phyloP scores from a whole-genome alignment of 1,284 basidiomycete genomes.

The Ceratobasidium papillatum region DNA sequence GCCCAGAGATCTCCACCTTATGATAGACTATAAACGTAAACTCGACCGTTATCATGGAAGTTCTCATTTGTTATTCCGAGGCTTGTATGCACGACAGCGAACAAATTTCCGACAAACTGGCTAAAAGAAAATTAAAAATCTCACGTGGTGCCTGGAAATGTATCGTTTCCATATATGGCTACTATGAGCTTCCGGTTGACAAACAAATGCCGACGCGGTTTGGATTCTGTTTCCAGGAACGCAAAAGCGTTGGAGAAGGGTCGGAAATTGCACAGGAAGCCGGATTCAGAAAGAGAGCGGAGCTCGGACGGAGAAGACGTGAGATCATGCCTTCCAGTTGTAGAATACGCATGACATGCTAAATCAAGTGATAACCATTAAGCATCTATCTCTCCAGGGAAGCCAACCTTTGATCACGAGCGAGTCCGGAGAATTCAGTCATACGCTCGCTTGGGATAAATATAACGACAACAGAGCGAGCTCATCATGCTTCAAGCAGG shows the following conservation, averaged over 20 bases:
- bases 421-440: background rate
- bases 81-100: background rate
- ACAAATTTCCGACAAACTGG: background rate
- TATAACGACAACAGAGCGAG: background rate
- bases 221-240: background rate
- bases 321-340: background rate
- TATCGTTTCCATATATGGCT: slow-evolving; percentile 1
- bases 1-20: background rate
- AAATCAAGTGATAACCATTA: background rate
- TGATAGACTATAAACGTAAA: background rate
- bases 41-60: background rate
- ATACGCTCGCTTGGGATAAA: background rate
- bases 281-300: background rate
- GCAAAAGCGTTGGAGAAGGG: background rate
- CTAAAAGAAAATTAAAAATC: background rate
- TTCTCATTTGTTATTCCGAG: background rate
- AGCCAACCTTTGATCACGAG: background rate
- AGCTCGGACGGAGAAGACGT: background rate
- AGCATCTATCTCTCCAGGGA: background rate
- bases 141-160: background rate
- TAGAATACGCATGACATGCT: background rate
- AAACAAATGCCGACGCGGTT: slow-evolving; percentile 18
- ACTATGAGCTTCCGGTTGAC: background rate
- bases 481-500: background rate
- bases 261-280: background rate